Base-by-base conservation (phyloP, 164 flowering plant species). In the Kingdonia uniflora region DNA sequence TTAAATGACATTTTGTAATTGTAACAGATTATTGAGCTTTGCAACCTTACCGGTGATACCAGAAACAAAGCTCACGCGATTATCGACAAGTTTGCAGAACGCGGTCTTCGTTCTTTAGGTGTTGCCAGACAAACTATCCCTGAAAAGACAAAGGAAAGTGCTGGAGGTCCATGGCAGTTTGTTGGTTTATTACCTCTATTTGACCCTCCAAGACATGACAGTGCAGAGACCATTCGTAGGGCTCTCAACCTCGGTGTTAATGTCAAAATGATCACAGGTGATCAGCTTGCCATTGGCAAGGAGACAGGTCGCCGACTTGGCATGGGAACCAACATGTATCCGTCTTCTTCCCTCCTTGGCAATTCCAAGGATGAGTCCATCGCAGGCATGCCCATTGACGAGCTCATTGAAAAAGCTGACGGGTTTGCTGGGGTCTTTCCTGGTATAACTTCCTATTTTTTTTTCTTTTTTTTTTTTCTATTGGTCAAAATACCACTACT, bases 351-450 rank as follows among this genome's bases (percentile, higher is more conserved):
- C 26, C 82, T 87, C 35, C 81, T 87, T 8, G 87, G 86, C 53
- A 62, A 84, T 35, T 51, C 54, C 75, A 82, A 73, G 57, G 96
- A 87, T 26, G 77, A 71, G 57, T 60, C 84, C 21, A 74, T 80
- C 41, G 78, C 88, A 13, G 22, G 68, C 21, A 71, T 86, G 20
- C 81, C 88, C 11, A 51, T 87, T 11, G 89, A 84, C 44, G 92
- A 87, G 60, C 85, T 84, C 68, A 87, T 87, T 41, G 89, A 84
- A 59, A 74, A 77, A 65, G 96, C 96, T 12, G 96, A 87, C 58
- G 96, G 96, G 21, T 87, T 87, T 38, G 94, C 94, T 3, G 96
- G 96, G 47, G 96, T 87, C 68, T 87, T 87, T 70, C 96, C 96
- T 39, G 90, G 95, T 82, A 73, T 41, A 41, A 29, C 35, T 29